Percentiles rank a stretch among this genome's conserved stretches.
Conservation (phyloP, 306 rosid species). For the Vigna angularis region DNA sequence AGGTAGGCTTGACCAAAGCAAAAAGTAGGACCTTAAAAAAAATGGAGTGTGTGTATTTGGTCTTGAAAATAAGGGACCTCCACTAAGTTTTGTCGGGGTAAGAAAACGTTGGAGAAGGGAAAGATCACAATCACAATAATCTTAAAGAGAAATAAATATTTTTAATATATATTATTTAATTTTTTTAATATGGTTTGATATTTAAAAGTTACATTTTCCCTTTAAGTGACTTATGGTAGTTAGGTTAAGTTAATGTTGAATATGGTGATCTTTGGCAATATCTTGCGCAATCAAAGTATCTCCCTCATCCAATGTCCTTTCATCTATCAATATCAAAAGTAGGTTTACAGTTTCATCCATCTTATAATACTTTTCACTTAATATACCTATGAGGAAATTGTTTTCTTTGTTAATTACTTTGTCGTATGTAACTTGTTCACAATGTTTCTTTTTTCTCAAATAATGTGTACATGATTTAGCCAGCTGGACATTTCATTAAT, state of each 20-base stretch:
- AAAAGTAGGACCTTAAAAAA: slow-evolving; percentile 30
- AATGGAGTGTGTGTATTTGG: slow-evolving; percentile 40
- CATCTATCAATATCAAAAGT: not conserved
- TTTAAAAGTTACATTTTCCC: not conserved
- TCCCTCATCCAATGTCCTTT: not conserved
- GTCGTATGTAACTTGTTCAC: not conserved
- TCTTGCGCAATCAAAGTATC: slow-evolving; percentile 3
- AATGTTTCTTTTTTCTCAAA: not conserved
- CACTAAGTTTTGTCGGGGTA: slow-evolving; percentile 75
- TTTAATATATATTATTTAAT: too few relatives aligned
- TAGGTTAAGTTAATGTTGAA: slow-evolving; percentile 23
- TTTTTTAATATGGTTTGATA: not conserved
- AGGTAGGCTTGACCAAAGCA: slow-evolving; percentile 59
- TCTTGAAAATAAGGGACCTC: slow-evolving; percentile 56
- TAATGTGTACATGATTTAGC: too few relatives aligned
- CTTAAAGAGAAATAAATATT: not conserved
- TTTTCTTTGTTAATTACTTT: not conserved
- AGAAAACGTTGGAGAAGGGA: slow-evolving; percentile 38
- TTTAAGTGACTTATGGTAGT: not conserved
- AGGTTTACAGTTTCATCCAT: slow-evolving; percentile 8
- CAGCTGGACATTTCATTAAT: too few relatives aligned
- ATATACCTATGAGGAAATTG: not conserved
- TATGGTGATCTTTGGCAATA: not conserved
- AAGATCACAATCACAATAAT: slow-evolving; percentile 45
- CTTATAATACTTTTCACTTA: not conserved